Evolutionary conservation across 1,284 basidiomycete species (phyloP).

Genomic region (Ceratobasidium sp.): DNA sequence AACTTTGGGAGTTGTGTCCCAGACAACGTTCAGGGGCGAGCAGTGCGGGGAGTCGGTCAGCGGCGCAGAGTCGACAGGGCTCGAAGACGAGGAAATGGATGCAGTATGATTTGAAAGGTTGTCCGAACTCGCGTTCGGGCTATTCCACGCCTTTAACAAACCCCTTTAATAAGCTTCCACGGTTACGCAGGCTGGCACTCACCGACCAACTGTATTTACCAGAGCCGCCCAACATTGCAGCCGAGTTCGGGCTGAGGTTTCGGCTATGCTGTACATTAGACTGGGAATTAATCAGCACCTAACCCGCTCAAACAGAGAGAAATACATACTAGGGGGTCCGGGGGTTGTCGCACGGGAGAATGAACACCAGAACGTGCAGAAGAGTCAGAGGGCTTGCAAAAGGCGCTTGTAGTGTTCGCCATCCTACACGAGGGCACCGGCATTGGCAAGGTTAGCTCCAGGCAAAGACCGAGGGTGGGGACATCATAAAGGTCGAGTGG

Average conservation of each 20-base stretch:
- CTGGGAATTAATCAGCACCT: constrained; percentile 1
- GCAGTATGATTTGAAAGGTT: no score
- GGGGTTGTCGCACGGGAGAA: constrained; percentile 59
- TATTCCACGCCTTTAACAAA: constrained; percentile 69
- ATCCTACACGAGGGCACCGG: constrained; percentile 61
- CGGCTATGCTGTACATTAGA: constrained; percentile 19
- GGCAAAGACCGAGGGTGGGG: not conserved
- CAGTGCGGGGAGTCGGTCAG: constrained; percentile 40
- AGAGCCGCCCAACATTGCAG: no score
- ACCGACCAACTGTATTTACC: constrained; percentile 85
- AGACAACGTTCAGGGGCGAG: constrained; percentile 34
- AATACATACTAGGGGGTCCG: constrained; percentile 36
- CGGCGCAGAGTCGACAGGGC: no score
- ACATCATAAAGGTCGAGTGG: not conserved
- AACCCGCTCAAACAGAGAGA: not conserved
- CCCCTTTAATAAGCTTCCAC: constrained; percentile 40
- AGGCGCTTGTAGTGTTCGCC: constrained; percentile 63
- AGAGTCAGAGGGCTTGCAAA: constrained; percentile 75
- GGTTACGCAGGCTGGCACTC: constrained; percentile 53
- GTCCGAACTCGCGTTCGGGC: no score
- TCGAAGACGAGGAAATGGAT: no score
- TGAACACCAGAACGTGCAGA: no score
- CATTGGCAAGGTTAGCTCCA: no score
- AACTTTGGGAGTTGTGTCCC: constrained; percentile 25
- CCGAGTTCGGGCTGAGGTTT: constrained; percentile 40